Conservation (phyloP, 441 rosid species). For the Breynia disticha region DNA sequence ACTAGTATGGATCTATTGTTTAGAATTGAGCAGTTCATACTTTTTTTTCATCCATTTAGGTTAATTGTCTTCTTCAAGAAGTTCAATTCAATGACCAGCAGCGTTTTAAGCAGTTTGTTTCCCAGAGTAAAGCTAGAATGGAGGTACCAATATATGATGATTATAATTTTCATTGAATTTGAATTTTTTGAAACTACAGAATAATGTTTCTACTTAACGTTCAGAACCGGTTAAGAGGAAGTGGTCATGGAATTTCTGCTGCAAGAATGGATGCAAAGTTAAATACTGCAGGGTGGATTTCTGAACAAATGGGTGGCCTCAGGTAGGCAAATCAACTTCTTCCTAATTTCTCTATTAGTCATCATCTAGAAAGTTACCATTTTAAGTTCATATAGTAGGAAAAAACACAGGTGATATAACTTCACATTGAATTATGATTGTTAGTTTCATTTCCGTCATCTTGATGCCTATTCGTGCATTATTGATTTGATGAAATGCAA, state of each 20-base stretch:
- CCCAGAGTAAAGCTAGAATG: conserved; percentile 88
- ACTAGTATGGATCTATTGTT: too few relatives aligned
- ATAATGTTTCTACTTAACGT: conserved; percentile 12
- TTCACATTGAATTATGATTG: not conserved
- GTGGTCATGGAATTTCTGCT: conserved; percentile 88
- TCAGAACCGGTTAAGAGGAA: conserved; percentile 78
- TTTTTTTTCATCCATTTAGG: conserved; percentile 23
- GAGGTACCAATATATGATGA: conserved; percentile 44
- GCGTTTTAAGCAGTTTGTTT: conserved; percentile 92
- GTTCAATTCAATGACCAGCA: conserved; percentile 92
- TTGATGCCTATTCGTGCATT: not conserved
- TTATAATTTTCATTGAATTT: conserved; percentile 5
- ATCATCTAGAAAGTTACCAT: not conserved
- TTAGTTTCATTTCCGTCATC: not conserved
- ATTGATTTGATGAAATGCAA: not conserved
- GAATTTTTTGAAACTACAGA: conserved; percentile 6
- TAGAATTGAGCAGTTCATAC: conserved; percentile 11
- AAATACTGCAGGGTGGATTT: conserved; percentile 82
- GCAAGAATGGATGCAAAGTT: conserved; percentile 93
- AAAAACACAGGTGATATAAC: too few relatives aligned
- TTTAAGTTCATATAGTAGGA: not conserved
- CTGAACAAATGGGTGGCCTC: conserved; percentile 98
- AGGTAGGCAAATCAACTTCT: conserved; percentile 33
- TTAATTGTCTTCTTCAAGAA: conserved; percentile 79
- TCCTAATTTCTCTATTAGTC: conserved; percentile 1